Base-by-base conservation (phyloP, 805 yeast species). In the Hanseniaspora singularis region DNA sequence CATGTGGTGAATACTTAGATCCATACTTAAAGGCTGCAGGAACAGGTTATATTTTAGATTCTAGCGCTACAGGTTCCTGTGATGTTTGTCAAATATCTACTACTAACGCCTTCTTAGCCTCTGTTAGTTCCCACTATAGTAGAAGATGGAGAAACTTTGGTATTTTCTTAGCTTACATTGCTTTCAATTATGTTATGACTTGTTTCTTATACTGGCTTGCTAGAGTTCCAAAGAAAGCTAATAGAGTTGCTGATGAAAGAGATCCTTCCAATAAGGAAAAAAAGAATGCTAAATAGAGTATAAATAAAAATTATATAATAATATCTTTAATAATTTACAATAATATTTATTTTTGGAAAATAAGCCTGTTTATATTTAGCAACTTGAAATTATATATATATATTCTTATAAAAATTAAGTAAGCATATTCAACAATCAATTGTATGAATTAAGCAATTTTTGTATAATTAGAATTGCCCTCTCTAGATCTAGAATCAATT, bases 191-290 rank as follows among this genome's bases (percentile, higher is more conserved):
- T 44, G 34, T 49, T 5, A 55, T 66, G 48, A 67, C 81, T 12
- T 46, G 62, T 2, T 71, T 67, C 55, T 55, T 69, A 51, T 71
- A 79, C 69, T 77, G 82, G 80, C 57, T 75, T 23, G 74, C 77
- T 11, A 74, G 92, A 70, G 89, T 81, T 51, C 92, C 92, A 47
- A 80, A 80, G 71, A 54, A 49, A 19, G 40, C 50, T 22, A 32
- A 40, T 19, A 40, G 46, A 33, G 50, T 47, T 30, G 41, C 41
- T 18, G 40, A 40, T 23, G 38, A 40, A 37, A 47, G 37, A 31
- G 46, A 47, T 32, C 38, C 46, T 28, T 34, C 37, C 23, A 37
- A 37, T 10, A 19, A 31, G 1, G n/a, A n/a, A n/a, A n/a, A n/a
- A n/a, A n/a, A n/a, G n/a, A n/a, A n/a, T n/a, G n/a, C n/a, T n/a